Percentiles rank a stretch among this genome's conserved stretches.
phyloP scores from a whole-genome alignment of 2,329 filamentous ascomycete species.

The Geosmithia putterillii region DNA sequence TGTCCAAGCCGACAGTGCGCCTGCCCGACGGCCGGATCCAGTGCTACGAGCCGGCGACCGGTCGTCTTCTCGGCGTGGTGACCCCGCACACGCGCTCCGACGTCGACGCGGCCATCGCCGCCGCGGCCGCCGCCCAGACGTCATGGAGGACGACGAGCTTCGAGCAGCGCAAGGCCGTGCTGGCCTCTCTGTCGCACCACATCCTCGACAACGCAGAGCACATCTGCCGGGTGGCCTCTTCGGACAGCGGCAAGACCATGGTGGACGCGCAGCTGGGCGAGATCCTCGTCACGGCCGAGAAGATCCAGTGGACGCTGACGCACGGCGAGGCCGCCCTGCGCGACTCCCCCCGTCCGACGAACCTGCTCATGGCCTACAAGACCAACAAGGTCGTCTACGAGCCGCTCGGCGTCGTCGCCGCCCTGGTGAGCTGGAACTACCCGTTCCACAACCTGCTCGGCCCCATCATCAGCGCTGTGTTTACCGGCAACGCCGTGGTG shows the following conservation, averaged over 20 bases:
- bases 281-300: conserved; percentile 87
- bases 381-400: conserved; percentile 83
- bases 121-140: conserved; percentile 61
- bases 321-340: conserved; percentile 76
- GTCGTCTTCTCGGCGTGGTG: conserved; percentile 66
- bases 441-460: conserved; percentile 91
- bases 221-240: conserved; percentile 73
- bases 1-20: conserved; percentile 48
- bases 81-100: conserved; percentile 64
- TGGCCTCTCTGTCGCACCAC: conserved; percentile 70
- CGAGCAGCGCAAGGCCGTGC: conserved; percentile 61
- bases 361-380: conserved; percentile 92
- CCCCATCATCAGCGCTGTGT: conserved; percentile 80
- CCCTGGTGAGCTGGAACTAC: conserved; percentile 95
- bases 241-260: conserved; percentile 94
- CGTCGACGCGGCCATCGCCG: conserved; percentile 67
- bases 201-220: conserved; percentile 81
- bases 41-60: conserved; percentile 85
- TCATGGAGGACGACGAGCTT: conserved; percentile 73
- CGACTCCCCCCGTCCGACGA: conserved; percentile 67
- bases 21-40: conserved; percentile 54
- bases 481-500: conserved; percentile 81
- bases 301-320: conserved; percentile 84
- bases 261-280: conserved; percentile 90
- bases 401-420: conserved; percentile 82